phyloP scores from a whole-genome alignment of 1,284 basidiomycete species.

The Sporisorium sorghi region DNA sequence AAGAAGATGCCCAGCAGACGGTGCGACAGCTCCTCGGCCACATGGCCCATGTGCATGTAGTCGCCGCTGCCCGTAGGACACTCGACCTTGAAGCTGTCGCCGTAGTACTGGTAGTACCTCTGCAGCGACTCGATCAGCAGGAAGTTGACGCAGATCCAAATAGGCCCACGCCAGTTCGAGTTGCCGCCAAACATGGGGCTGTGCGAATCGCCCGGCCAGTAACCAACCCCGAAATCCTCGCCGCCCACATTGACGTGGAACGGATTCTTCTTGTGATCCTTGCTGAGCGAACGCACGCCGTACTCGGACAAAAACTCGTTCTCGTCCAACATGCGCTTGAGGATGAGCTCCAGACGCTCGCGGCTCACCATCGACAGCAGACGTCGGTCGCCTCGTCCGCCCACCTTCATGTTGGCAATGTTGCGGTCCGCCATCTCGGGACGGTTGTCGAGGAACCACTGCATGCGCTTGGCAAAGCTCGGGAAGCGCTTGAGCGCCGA shows the following conservation, averaged over 20 bases:
- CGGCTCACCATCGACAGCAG: conserved; percentile 90
- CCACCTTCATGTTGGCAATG: conserved; percentile 86
- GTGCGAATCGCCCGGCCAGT: conserved; percentile 97
- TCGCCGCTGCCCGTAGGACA: conserved; percentile 95
- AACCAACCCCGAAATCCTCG: conserved; percentile 88
- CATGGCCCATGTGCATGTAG: conserved; percentile 88
- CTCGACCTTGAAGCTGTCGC: conserved; percentile 75
- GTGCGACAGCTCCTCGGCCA: conserved; percentile 97
- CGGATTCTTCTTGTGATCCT: conserved; percentile 88
- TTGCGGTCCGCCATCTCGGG: conserved; percentile 87
- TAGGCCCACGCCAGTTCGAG: conserved; percentile 85
- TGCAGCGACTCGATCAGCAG: conserved; percentile 87
- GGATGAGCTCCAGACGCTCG: conserved; percentile 85
- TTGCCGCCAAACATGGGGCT: conserved; percentile 99
- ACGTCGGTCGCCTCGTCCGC: conserved; percentile 78
- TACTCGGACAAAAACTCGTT: conserved; percentile 91
- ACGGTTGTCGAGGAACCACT: conserved; percentile 96
- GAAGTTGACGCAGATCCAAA: conserved; percentile 93
- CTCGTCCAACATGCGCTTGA: conserved; percentile 92
- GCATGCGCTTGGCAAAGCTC: conserved; percentile 96
- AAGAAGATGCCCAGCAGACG: conserved; percentile 96
- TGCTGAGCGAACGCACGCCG: conserved; percentile 87
- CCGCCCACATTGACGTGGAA: conserved; percentile 95
- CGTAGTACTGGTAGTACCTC: conserved; percentile 79
- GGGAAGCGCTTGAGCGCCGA: conserved; percentile 88